A percentile compares a stretch with the other conserved stretches of the same genome.
Conservation (phyloP, 257 asterid species). For the Solanum paucissectum region DNA sequence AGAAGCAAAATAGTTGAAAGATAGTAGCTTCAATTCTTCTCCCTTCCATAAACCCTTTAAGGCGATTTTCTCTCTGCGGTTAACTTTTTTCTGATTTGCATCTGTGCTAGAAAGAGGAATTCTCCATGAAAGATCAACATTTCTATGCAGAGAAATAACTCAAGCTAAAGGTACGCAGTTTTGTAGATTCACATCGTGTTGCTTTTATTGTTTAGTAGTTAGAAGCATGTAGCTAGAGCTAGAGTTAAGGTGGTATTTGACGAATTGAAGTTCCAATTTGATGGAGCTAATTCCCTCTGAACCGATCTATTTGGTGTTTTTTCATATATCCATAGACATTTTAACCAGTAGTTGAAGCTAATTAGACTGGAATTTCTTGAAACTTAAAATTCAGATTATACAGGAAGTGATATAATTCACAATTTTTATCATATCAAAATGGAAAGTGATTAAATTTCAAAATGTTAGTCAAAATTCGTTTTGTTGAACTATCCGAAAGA, state of each 20-base stretch:
- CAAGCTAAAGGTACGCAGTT: not conserved
- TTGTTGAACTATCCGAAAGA: not conserved
- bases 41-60: not conserved
- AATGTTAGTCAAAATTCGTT: not conserved
- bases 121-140: not conserved
- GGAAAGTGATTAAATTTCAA: not conserved
- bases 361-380: not conserved
- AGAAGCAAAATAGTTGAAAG: not conserved
- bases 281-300: not conserved
- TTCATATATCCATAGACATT: not conserved
- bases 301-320: not conserved
- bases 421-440: not conserved
- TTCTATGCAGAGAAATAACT: not conserved
- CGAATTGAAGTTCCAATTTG: not conserved
- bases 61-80: not conserved
- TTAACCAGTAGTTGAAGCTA: not conserved
- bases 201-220: not conserved
- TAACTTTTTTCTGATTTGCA: not conserved
- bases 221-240: not conserved
- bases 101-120: not conserved
- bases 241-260: not conserved
- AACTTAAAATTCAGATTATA: not conserved
- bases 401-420: not conserved
- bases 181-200: not conserved
- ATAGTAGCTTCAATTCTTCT: not conserved